Evolutionary conservation across 495 filamentous ascomycete species (phyloP), one percentile per base, ranked within the genome.

Genomic region (Penicillium paradoxum): DNA sequence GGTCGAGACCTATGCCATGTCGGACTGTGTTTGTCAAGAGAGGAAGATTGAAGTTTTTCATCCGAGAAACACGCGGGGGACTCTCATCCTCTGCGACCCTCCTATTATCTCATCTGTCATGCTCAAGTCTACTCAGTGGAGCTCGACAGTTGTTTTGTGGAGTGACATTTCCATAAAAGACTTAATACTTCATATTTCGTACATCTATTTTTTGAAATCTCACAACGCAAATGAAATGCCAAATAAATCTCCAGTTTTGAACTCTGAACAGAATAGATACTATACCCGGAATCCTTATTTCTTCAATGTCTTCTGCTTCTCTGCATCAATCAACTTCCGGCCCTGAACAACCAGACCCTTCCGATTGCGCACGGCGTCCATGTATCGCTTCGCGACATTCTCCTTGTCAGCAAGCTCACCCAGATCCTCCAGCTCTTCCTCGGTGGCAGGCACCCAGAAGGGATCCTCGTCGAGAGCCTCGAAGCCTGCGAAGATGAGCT

Each of bases 271-370:
- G 39, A 37, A 24, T 29, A 29, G 1, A 36, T 47, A 8, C 1
- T 37, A 55, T 10, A 25, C 6, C 10, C 15, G 5, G 15, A 4
- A 37, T 2, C 14, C 30, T 56, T 80, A 97, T 76, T 89, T 81
- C 84, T 98, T 98, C 71, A 98, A 66, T 21, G 90, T 97, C 86
- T 96, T 97, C 79, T 97, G 93, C 83, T 97, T 97, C 83, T 96
- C 90, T 19, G 91, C 93, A 81, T 90, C 85, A 59, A 96, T 88
- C 66, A 89, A 75, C 76, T 86, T 88, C 59, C 82, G 76, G 11
- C 87, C 88, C 73, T 83, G 80, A 13, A 98, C 85, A 62, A 91
- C 72, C 74, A 97, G 58, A 0, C 93, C 93, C 81, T 98, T 98
- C 53, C 90, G 73, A 51, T 66, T 74, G 55, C 93, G 75, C 18